Evolutionary conservation across 1,139 yeast genomes (phyloP).

Genomic region (Taiozyma sp.): DNA sequence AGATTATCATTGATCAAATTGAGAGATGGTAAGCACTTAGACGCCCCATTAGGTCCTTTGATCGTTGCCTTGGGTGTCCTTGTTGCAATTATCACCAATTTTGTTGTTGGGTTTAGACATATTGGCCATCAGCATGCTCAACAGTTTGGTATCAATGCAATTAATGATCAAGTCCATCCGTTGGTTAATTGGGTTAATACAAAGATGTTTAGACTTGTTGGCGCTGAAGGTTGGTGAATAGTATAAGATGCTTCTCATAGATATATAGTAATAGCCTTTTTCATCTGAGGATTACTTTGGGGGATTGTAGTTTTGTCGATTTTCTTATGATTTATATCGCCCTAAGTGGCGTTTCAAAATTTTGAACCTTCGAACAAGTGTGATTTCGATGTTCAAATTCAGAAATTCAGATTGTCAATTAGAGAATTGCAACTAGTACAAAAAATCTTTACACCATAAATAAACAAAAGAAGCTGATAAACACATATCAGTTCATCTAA

Average conservation of each 20-base stretch:
- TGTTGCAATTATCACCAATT: constrained; percentile 64
- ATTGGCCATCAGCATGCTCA: constrained; percentile 26
- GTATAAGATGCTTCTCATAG: not conserved
- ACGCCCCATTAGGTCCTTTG: constrained; percentile 85
- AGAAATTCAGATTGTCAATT: no score
- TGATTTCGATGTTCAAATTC: no score
- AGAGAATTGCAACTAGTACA: no score
- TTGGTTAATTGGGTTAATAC: constrained; percentile 24
- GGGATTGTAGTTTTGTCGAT: no score
- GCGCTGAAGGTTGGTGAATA: constrained; percentile 18
- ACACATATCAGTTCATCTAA: no score
- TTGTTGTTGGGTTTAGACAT: constrained; percentile 54
- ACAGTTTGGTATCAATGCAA: constrained; percentile 1
- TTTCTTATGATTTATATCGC: no score
- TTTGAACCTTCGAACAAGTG: no score
- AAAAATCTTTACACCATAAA: no score
- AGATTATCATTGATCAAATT: constrained; percentile 71
- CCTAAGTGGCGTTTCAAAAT: no score
- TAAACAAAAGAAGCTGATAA: no score
- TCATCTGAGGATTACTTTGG: no score
- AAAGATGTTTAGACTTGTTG: constrained; percentile 27
- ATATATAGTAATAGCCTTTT: not conserved
- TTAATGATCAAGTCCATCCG: constrained; percentile 21
- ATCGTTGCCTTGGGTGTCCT: constrained; percentile 68
- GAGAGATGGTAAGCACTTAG: constrained; percentile 84